Evolutionary conservation across 129 eudicot species (phyloP).

Genomic region (Daucus carota): DH1_v3.0 NC_030382.2:55805001-55805500

Average conservation of each 20-base stretch:
- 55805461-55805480: no score
- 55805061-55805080: constrained; percentile 21
- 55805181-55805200: not conserved
- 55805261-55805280: not conserved
- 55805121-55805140: not conserved
- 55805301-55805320: not conserved
- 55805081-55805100: not conserved
- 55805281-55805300: not conserved
- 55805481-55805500: no score
- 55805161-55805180: not conserved
- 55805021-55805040: constrained; percentile 16
- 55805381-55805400: no score
- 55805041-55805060: constrained; percentile 18
- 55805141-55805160: not conserved
- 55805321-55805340: not conserved
- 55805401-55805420: no score
- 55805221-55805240: not conserved
- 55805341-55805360: not conserved
- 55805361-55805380: not conserved
- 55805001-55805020: constrained; percentile 16
- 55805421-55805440: no score
- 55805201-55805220: not conserved
- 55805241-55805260: not conserved
- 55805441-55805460: no score
- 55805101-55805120: not conserved